Base-by-base conservation (phyloP, 257 asterid species). In the Jacaranda mimosifolia region DNA sequence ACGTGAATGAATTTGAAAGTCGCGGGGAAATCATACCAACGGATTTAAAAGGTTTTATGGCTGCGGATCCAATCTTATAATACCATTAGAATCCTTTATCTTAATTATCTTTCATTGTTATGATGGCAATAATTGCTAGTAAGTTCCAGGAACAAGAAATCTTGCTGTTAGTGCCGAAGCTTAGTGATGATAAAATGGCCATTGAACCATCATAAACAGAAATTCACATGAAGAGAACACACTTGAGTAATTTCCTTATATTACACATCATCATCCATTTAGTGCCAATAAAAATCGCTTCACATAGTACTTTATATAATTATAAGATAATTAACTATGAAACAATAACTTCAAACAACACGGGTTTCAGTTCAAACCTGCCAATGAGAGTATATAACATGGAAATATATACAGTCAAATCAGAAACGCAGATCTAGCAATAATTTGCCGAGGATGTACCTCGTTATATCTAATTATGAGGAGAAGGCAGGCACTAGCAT, bases 361-460 rank as follows among this genome's bases (percentile, higher is more conserved):
- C 17, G 45, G 18, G 11, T 72, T 35, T 49, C 43, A 57, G 57
- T 48, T 55, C 38, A 38, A 79, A 58, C 63, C 39, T 5, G 21
- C 63, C 55, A 12, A 15, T 2, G 36, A 42, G 13, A 19, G 72
- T 39, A 7, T 0, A 32, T 53, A 48, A 60, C 58, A 4, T 12
- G 9, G 77, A 43, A 18, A 42, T 4, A 53, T 38, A 56, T 10
- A 63, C 9, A 48, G 45, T 38, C 78, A 39, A 55, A 46, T 19
- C 15, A 13, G 42, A 21, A 9, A 40, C 14, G 21, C 75, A 45
- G 48, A 76, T 48, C 17, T 45, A 71, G 72, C 72, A 76, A 56
- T 76, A 17, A 32, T 63, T 42, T 36, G 63, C 69, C 39, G 49
- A 69, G n/a, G 51, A 75, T 19, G 17, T 12, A 4, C 74, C 12